Conservation (phyloP, 176 grass and related monocot species). For the Musa beccarii region DNA sequence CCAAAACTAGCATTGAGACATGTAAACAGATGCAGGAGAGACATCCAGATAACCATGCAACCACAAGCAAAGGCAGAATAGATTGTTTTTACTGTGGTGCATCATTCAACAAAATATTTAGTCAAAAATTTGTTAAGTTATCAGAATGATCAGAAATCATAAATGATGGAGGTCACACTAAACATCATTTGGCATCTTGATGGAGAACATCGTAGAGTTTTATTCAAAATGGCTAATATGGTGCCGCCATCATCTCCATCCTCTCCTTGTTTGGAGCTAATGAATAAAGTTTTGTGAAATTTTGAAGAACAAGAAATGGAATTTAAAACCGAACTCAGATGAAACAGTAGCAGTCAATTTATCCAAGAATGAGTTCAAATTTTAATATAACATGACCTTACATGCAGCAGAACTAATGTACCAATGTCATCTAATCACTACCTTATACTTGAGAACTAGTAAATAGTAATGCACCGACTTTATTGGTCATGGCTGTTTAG, state of each 20-base stretch:
- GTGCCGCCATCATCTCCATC: not conserved
- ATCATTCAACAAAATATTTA: not conserved
- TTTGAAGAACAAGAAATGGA: not conserved
- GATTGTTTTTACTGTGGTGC: not conserved
- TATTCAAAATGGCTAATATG: not conserved
- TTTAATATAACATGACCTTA: not conserved
- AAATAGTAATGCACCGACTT: not conserved
- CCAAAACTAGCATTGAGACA: no score
- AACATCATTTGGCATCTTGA: not conserved
- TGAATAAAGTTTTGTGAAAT: not conserved
- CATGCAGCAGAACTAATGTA: no score
- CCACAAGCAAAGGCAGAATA: not conserved
- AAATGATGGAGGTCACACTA: not conserved
- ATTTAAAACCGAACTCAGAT: not conserved
- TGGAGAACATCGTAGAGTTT: not conserved
- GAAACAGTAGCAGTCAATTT: not conserved
- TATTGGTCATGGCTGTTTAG: not conserved
- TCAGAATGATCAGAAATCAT: not conserved
- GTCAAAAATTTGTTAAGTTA: not conserved
- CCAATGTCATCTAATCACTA: no score
- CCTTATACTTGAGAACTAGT: no score
- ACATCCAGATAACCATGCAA: not conserved
- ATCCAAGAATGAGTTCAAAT: not conserved
- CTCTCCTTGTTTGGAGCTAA: not conserved
- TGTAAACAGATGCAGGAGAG: no score